Conservation (phyloP, 139 green algal genomes). For the Chlamydomonas urium region DNA sequence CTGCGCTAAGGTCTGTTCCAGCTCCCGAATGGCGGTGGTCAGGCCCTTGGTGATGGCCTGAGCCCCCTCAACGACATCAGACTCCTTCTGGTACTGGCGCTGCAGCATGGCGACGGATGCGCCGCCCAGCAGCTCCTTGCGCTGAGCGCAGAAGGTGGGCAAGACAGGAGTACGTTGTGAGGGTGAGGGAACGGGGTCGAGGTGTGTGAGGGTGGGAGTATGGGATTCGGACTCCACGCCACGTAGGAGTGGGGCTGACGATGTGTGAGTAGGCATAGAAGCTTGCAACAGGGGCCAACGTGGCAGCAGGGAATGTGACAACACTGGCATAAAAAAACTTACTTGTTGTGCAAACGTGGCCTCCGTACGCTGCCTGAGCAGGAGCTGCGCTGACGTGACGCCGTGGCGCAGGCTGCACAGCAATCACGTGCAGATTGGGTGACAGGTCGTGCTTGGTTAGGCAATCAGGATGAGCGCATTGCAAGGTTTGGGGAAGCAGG, state of each 20-base stretch:
- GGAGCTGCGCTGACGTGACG: conserved; percentile 20
- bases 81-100: conserved; percentile 42
- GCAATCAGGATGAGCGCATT: too few species aligned
- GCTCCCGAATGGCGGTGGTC: conserved; percentile 53
- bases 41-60: conserved; percentile 64
- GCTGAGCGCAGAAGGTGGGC: conserved; percentile 16
- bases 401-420: conserved; percentile 17
- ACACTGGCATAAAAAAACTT: neutral
- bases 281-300: neutral
- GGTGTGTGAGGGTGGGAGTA: too few species aligned
- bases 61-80: conserved; percentile 35
- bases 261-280: neutral
- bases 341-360: conserved; percentile 37
- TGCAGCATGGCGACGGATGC: conserved; percentile 31
- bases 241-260: too few species aligned
- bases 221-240: too few species aligned
- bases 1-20: conserved; percentile 67
- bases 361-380: conserved; percentile 21
- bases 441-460: too few species aligned
- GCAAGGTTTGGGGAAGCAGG: too few species aligned
- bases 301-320: neutral
- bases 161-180: neutral
- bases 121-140: conserved; percentile 48
- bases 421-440: too few species aligned
- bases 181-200: too few species aligned